Evolutionary conservation across 306 rosid species (phyloP).

Genomic region (Parietaria judaica): DNA sequence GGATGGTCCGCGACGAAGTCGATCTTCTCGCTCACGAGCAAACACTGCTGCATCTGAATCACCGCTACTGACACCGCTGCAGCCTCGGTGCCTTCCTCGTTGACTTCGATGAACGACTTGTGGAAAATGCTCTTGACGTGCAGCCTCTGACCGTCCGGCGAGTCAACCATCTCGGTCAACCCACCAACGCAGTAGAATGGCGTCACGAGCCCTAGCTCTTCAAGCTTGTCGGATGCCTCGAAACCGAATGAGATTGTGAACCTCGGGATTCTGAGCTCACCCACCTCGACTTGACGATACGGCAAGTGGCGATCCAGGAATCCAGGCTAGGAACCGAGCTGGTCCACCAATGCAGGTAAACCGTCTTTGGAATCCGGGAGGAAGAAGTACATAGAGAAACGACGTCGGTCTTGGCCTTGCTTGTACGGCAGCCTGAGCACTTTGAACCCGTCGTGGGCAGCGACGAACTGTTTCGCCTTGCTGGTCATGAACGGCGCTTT

Average conservation of each 20-base stretch:
- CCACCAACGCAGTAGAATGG: slow-evolving; percentile 48
- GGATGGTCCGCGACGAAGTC: slow-evolving; percentile 86
- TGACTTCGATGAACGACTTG: slow-evolving; percentile 67
- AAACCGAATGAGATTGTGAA: slow-evolving; percentile 65
- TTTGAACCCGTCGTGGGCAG: slow-evolving; percentile 50
- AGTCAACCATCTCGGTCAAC: slow-evolving; percentile 68
- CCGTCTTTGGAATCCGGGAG: slow-evolving; percentile 73
- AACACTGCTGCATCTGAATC: not conserved
- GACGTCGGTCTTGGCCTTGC: slow-evolving; percentile 52
- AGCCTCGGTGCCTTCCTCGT: slow-evolving; percentile 87
- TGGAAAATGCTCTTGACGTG: slow-evolving; percentile 50
- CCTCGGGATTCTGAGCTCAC: slow-evolving; percentile 62
- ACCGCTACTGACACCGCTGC: slow-evolving; percentile 49
- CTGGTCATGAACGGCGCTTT: slow-evolving; percentile 72
- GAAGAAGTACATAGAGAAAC: slow-evolving; percentile 56
- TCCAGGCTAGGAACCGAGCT: slow-evolving; percentile 39
- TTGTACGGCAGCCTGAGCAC: slow-evolving; percentile 62
- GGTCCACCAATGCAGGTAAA: slow-evolving; percentile 48
- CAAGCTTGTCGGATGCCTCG: slow-evolving; percentile 38
- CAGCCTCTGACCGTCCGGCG: slow-evolving; percentile 27
- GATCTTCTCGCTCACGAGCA: not conserved
- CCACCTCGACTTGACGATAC: slow-evolving; percentile 26
- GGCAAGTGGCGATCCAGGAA: slow-evolving; percentile 55
- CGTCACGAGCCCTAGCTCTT: slow-evolving; percentile 54
- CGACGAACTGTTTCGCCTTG: slow-evolving; percentile 33